phyloP scores from a whole-genome alignment of 495 filamentous ascomycete genomes.

The Neurospora sp. region DNA sequence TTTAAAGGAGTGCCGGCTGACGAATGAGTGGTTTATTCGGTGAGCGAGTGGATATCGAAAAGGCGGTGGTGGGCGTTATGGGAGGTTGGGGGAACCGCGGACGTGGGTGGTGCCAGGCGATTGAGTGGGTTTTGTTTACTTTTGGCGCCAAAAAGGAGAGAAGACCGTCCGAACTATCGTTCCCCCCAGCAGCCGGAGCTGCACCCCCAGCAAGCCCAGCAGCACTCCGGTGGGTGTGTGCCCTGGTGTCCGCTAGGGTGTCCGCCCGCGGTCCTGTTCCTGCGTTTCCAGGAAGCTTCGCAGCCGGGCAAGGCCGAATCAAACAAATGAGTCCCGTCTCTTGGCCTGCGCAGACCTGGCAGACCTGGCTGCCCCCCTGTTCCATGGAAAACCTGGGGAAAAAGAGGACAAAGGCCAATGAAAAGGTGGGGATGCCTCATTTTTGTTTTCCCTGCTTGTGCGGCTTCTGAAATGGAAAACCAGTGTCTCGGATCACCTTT shows the following conservation, averaged over 20 bases:
- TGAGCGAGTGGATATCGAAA: neutral
- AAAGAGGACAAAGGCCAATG: neutral
- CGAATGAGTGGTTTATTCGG: neutral
- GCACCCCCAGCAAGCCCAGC: neutral
- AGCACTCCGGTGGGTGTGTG: neutral
- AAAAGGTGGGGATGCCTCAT: neutral
- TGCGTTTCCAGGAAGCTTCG: neutral
- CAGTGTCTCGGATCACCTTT: neutral
- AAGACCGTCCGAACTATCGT: neutral
- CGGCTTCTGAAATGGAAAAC: neutral
- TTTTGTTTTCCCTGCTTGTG: neutral
- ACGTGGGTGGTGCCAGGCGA: neutral
- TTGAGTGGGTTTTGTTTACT: neutral
- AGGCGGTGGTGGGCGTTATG: neutral
- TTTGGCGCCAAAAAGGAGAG: neutral
- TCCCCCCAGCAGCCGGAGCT: neutral
- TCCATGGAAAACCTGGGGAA: neutral
- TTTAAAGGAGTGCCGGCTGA: neutral
- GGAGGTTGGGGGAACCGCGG: neutral
- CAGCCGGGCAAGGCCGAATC: neutral
- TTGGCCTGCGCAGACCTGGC: neutral
- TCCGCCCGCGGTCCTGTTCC: neutral
- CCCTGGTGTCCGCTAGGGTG: neutral
- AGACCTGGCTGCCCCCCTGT: neutral
- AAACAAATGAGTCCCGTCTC: neutral